Evolutionary conservation across 495 filamentous ascomycete genomes (phyloP), one percentile per base, ranked within the genome.

Genomic region (Penicillium flavigenum): DNA sequence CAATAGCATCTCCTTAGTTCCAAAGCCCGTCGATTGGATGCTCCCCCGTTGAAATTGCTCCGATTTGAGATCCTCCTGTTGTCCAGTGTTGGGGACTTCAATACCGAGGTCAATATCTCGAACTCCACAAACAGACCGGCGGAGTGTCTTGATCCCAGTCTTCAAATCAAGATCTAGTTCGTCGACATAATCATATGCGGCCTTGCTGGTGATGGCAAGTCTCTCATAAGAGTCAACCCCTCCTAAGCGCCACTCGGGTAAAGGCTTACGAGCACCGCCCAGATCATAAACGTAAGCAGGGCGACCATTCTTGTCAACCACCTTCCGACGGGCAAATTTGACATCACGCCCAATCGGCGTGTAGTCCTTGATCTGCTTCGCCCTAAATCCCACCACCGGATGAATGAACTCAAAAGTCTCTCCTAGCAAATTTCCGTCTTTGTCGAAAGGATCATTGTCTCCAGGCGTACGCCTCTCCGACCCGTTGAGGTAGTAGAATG

Each of bases 241-340:
- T 16, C 65, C 65, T 19, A 68, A 45, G 16, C 46, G 57, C 63
- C 65, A 68, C 31, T 68, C 65, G 2, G 57, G 54, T 1, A 68
- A 9, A 6, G 58, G 38, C 3, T 44, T 53, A 7, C 49, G 31
- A 0, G 29, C 50, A 31, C 39, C 29, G 0, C 63, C 59, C 11
- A 68, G 47, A 4, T 59, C 34, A 34, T 68, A 65, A n/a, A 56
- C 62, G 31, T 31, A 51, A 61, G 19, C 19, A 24, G 12, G 51
- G 22, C 20, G 49, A 49, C 22, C 59, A 47, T 22, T 61, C 29
- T 17, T 26, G 34, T 59, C 60, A 10, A 53, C 12, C 10, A 22
- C 22, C 16, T 58, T 53, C 6, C 59, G 56, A 12, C 64, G 64
- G 2, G 26, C 26, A 32, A 58, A 45, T 3, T 56, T 50, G 16